These are phyloP conservation scores for Phytophthora aleatoria DNA, from an alignment of 352 stramenopile species.

Conservation along the genomic window DNA sequence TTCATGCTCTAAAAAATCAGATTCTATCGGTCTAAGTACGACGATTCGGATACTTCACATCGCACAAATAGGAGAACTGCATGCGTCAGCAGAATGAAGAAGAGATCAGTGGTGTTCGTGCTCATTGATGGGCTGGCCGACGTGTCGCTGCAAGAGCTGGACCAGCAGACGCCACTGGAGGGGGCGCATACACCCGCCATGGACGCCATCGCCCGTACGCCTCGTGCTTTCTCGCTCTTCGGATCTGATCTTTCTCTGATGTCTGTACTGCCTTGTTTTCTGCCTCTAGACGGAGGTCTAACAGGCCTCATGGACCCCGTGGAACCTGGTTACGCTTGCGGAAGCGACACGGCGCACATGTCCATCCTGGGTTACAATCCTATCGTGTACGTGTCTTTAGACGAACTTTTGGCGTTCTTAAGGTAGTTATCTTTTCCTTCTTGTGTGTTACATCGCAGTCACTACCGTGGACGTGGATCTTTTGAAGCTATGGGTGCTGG, in stretches of 20 bases:
- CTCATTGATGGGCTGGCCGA: constrained; percentile 88
- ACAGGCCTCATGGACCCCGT: constrained; percentile 88
- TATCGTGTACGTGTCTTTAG: constrained; percentile 50
- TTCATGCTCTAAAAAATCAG: neutral
- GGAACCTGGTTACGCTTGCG: constrained; percentile 81
- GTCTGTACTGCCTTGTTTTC: constrained; percentile 1
- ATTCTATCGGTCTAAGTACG: neutral
- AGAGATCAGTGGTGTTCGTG: constrained; percentile 78
- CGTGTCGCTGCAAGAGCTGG: constrained; percentile 65
- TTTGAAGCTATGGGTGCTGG: constrained; percentile 90
- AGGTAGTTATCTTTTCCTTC: constrained; percentile 13
- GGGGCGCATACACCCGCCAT: constrained; percentile 77
- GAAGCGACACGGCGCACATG: constrained; percentile 90
- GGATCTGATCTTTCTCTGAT: neutral
- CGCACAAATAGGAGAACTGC: neutral
- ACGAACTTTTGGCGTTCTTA: constrained; percentile 1
- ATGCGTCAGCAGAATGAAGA: constrained; percentile 40
- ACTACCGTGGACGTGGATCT: constrained; percentile 85
- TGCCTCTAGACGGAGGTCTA: constrained; percentile 58
- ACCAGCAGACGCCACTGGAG: constrained; percentile 65
- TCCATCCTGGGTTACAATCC: constrained; percentile 90
- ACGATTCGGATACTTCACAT: constrained; percentile 1
- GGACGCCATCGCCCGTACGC: constrained; percentile 80
- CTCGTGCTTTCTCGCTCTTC: neutral
- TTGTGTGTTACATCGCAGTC: constrained; percentile 32